Evolutionary conservation across 1,139 yeast genomes (phyloP).

Genomic region (Hanseniaspora uvarum): DNA sequence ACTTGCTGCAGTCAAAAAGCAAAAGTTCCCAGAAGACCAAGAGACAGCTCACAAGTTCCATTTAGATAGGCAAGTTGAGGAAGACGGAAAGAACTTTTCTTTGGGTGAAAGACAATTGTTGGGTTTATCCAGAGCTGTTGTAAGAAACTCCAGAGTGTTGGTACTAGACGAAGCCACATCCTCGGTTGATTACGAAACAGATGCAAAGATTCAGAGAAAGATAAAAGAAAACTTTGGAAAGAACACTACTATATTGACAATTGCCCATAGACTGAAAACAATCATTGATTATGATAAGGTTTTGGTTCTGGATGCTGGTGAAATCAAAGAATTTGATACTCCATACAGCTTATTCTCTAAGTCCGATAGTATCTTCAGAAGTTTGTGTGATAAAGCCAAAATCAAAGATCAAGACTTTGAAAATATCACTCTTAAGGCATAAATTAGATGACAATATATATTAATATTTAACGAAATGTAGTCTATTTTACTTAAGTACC

Average conservation of each 20-base stretch:
- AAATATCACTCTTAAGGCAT: neutral
- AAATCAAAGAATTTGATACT: constrained; percentile 48
- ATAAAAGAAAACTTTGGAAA: constrained; percentile 50
- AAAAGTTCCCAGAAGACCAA: constrained; percentile 25
- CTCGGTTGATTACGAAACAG: constrained; percentile 71
- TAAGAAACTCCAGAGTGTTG: constrained; percentile 55
- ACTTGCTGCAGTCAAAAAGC: constrained; percentile 29
- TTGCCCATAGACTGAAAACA: constrained; percentile 69
- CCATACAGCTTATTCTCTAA: constrained; percentile 39
- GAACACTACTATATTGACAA: constrained; percentile 58
- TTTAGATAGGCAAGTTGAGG: constrained; percentile 55
- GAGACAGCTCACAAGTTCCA: constrained; percentile 48
- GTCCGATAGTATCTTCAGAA: constrained; percentile 41
- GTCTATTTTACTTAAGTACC: constrained; percentile 4
- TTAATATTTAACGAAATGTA: neutral
- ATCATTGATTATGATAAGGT: constrained; percentile 56
- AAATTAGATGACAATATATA: neutral
- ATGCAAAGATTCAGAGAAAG: constrained; percentile 56
- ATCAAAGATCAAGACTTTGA: constrained; percentile 37
- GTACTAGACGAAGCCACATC: constrained; percentile 79
- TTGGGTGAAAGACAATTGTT: constrained; percentile 69
- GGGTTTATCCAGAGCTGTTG: constrained; percentile 68
- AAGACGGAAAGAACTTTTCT: constrained; percentile 65
- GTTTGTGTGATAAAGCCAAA: constrained; percentile 52
- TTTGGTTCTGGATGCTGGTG: constrained; percentile 56